Percentiles rank a stretch among this genome's conserved stretches.
Conservation (phyloP, 2,329 filamentous ascomycete species). For the Exophiala xenobiotica region DNA sequence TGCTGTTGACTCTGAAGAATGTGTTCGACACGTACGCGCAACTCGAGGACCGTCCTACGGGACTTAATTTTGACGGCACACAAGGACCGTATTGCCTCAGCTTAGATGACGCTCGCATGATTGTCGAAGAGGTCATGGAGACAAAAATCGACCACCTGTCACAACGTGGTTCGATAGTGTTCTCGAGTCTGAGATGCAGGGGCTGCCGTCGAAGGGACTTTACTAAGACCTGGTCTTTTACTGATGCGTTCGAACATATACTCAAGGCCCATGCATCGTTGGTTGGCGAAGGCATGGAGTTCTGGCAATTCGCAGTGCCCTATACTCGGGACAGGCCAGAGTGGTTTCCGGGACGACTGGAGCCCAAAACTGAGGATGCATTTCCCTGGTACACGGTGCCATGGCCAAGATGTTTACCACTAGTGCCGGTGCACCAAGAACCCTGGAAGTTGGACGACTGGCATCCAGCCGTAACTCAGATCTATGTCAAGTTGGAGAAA, state of each 20-base stretch:
- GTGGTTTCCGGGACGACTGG: slow-evolving; percentile 5
- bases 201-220: slow-evolving; percentile 33
- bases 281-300: slow-evolving; percentile 32
- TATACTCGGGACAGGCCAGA: slow-evolving; percentile 5
- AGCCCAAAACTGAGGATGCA: slow-evolving; percentile 6
- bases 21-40: slow-evolving; percentile 30
- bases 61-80: slow-evolving; percentile 25
- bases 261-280: slow-evolving; percentile 28
- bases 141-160: slow-evolving; percentile 18
- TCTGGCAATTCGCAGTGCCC: slow-evolving; percentile 28
- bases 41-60: slow-evolving; percentile 10
- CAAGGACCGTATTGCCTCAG: slow-evolving; percentile 32
- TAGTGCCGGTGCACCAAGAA: slow-evolving; percentile 33
- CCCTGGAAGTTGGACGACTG: slow-evolving; percentile 28
- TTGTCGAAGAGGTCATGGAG: slow-evolving; percentile 32
- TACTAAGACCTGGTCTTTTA: slow-evolving; percentile 22
- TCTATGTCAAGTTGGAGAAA: slow-evolving; percentile 18
- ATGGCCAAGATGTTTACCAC: slow-evolving; percentile 36
- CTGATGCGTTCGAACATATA: slow-evolving; percentile 35
- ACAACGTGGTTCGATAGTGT: slow-evolving; percentile 21
- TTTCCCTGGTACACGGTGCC: slow-evolving; percentile 34
- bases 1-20: slow-evolving; percentile 32
- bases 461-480: slow-evolving; percentile 30
- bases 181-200: slow-evolving; percentile 32
- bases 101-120: slow-evolving; percentile 36